Evolutionary conservation across 148 eudicot genomes (phyloP).

Genomic region (Arbutus unedo): DNA sequence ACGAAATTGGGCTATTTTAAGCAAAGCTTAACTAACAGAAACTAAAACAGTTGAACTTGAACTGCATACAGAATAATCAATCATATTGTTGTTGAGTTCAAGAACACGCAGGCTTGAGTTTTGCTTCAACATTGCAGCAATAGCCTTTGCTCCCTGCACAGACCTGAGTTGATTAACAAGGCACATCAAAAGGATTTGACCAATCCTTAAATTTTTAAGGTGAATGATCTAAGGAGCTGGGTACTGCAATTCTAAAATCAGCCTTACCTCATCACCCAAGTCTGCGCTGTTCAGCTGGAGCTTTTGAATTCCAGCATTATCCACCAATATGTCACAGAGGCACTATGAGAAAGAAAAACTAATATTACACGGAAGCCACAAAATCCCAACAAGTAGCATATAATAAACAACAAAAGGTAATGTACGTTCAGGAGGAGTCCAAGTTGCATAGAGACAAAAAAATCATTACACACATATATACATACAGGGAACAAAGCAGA

Average conservation of each 20-base stretch:
- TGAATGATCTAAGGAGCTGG: neutral
- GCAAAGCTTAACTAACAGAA: slow-evolving; percentile 18
- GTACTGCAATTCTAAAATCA: neutral
- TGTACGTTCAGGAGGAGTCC: neutral
- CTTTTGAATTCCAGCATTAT: slow-evolving; percentile 74
- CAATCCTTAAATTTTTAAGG: slow-evolving; percentile 1
- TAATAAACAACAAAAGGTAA: neutral
- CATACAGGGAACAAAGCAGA: neutral
- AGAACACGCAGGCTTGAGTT: slow-evolving; percentile 63
- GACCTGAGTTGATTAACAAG: slow-evolving; percentile 15
- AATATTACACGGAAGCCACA: neutral
- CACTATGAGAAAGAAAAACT: slow-evolving; percentile 38
- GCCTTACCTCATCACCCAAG: slow-evolving; percentile 88
- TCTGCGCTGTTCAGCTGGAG: slow-evolving; percentile 81
- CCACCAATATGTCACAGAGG: slow-evolving; percentile 61
- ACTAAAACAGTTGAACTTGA: slow-evolving; percentile 14
- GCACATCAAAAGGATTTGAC: neutral
- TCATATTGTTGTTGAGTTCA: slow-evolving; percentile 86
- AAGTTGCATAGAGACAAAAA: neutral
- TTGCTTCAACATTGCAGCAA: slow-evolving; percentile 83
- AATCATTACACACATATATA: neutral
- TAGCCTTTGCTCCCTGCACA: slow-evolving; percentile 90
- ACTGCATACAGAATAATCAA: slow-evolving; percentile 93
- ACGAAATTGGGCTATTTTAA: slow-evolving; percentile 23
- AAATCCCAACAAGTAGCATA: neutral